Base-by-base conservation (phyloP, 2,329 filamentous ascomycete genomes). In the Tothia fuscella region DNA sequence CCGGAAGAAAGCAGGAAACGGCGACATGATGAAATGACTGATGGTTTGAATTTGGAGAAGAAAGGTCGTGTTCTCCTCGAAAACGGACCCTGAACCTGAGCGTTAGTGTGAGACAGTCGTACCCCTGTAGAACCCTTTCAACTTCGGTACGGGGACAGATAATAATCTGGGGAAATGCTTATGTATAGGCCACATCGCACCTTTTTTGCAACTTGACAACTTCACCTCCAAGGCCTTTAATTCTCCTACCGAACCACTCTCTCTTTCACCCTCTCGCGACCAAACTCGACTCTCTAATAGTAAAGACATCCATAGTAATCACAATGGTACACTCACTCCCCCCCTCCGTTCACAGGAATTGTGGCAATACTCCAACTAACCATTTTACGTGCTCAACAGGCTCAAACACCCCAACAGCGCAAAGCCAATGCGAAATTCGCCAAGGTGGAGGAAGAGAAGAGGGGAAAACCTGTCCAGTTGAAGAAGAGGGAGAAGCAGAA, bases 391-490 rank as follows among this genome's bases (percentile, higher is more conserved):
- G 9, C 35, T 37, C 17, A 40, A 47, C 55, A 87, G 82, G 82
- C 78, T 52, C 83, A 89, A 79, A 91, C 84, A 51, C 83, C 80
- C 52, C 75, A 85, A 62, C 85, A 91, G 69, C 80, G 84, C 60
- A 77, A 77, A 56, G 78, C 80, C 48, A 91, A 91, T 67, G 75
- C 75, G 56, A 81, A 82, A 63, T 93, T 85, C 64, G 78, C 72
- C 51, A 80, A 80, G 59, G 71, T 74, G 41, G 78, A 89, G 59
- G 77, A 82, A 57, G 66, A 70, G 46, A 82, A 79, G 57, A 81
- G 82, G 61, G 84, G 84, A 63, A 86, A 84, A 66, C 62, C 64
- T 3, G 51, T 66, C 48, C 50, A 53, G 19, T 54, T 57, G 6
- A 52, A 62, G 38, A 67, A 70, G 54, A 75, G 76, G 65, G 56